Base-by-base conservation (phyloP, 176 grass and related monocot species). In the Panicum miliaceum region DNA sequence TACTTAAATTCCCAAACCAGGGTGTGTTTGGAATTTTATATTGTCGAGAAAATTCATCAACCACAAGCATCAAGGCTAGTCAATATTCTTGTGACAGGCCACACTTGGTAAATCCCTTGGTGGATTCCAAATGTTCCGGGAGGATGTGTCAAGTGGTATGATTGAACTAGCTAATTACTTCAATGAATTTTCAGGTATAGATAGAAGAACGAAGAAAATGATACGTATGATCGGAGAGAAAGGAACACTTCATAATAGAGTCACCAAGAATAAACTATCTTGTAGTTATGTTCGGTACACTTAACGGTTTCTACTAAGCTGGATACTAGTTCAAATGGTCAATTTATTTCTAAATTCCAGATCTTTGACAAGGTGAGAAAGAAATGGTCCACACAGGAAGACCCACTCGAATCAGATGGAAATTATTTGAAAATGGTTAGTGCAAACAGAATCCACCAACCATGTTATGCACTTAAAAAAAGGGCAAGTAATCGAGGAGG, bases 361-460 rank as follows among this genome's bases (percentile, higher is more conserved):
- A 85, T 63, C 64, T 54, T 81, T 81, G 82, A 69, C 69, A 19
- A 0, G 38, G 32, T 0, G 13, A 41, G 29, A 62, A 53, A 57
- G 48, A 75, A 75, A 20, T 1, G 20, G 84, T 81, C 58, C 58
- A 73, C 35, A 66, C 38, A 73, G 32, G 57, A 65, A 22, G 58
- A 65, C 38, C 4, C 51, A 38, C 36, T 3, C 12, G 73, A 84
- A 79, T 48, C 22, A 16, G 10, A 38, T 2, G 6, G 29, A 5
- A 61, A 40, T 27, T 38, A 43, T 43, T 52, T 2, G 47, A 37
- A 88, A 65, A 57, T 68, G 50, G 16, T 9, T 27, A 6, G 77
- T 77, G 53, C 38, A 90, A 70, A 77, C 78, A 37, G 82, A 89
- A 86, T 47, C 83, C 64, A 82, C 88, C 83, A 64, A 71, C 7